Percentiles rank a stretch among this genome's conserved stretches.
These are phyloP conservation scores for Cercospora sesami DNA, from an alignment of 2,329 filamentous ascomycete species.

Conservation along the genomic window DNA sequence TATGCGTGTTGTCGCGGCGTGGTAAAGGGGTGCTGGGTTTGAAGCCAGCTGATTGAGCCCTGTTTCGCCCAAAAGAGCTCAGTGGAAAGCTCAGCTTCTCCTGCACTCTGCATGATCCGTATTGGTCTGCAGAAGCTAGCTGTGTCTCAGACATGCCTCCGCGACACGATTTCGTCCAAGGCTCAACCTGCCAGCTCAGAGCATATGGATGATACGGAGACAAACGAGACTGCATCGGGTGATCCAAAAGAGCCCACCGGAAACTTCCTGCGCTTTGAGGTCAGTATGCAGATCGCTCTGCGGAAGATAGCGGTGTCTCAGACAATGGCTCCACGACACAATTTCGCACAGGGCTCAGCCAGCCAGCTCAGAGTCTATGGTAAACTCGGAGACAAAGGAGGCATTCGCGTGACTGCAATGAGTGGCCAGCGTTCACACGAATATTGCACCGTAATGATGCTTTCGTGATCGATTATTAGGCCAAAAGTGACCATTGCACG, in stretches of 20 bases:
- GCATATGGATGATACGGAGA: neutral
- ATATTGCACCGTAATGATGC: neutral
- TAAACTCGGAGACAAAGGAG: neutral
- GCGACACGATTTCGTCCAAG: neutral
- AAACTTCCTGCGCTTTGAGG: too few relatives aligned
- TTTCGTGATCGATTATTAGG: neutral
- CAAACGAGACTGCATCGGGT: too few relatives aligned
- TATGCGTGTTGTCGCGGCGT: neutral
- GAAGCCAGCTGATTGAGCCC: neutral
- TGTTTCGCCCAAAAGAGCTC: neutral
- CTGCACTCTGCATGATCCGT: neutral
- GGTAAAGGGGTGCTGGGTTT: neutral
- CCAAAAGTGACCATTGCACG: neutral
- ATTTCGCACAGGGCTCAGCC: neutral
- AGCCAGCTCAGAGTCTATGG: neutral
- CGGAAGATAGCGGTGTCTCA: neutral
- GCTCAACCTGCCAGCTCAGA: neutral
- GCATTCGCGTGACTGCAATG: too few relatives aligned
- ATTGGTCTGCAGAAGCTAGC: neutral
- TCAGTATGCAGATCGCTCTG: too few relatives aligned
- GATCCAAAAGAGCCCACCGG: too few relatives aligned
- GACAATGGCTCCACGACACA: neutral
- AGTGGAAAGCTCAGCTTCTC: neutral
- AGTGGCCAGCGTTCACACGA: neutral
- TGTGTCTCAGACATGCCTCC: neutral